phyloP scores from a whole-genome alignment of 352 stramenopile genomes.

The Globisporangium cederbergense region DNA sequence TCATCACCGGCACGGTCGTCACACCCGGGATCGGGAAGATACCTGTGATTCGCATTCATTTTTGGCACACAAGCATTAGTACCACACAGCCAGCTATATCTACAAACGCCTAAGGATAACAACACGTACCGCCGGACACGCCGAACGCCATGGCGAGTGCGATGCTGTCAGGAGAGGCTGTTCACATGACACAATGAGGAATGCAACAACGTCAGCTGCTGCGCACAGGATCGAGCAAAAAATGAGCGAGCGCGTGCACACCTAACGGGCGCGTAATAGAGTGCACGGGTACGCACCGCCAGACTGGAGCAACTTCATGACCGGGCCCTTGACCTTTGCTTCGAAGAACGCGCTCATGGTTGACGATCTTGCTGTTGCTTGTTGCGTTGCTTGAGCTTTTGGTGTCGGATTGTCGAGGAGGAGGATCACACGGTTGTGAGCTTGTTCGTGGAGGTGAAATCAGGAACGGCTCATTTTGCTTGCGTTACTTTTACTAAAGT shows the following conservation, averaged over 20 bases:
- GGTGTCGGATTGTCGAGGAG: too few species aligned
- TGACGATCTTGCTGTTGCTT: too few species aligned
- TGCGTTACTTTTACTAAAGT: too few species aligned
- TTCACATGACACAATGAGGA: background rate
- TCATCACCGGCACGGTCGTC: conserved; percentile 69
- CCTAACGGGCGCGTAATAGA: background rate
- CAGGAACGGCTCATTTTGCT: too few species aligned
- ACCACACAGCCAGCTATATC: too few species aligned
- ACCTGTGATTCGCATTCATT: conserved; percentile 20
- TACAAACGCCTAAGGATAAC: background rate
- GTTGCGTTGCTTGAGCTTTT: too few species aligned
- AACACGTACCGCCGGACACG: conserved; percentile 44
- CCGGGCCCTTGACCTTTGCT: conserved; percentile 62
- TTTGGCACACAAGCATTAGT: too few species aligned
- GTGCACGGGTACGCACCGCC: background rate
- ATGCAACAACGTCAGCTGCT: too few species aligned
- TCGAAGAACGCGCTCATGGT: conserved; percentile 35
- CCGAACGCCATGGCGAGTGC: conserved; percentile 80
- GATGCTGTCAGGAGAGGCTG: conserved; percentile 70
- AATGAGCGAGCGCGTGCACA: background rate
- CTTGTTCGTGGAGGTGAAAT: too few species aligned
- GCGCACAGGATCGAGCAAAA: background rate
- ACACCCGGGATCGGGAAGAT: conserved; percentile 79
- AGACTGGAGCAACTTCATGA: conserved; percentile 26
- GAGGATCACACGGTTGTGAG: too few species aligned